A percentile compares a stretch with the other conserved stretches of the same genome.
phyloP scores from a whole-genome alignment of 495 filamentous ascomycete genomes.

The Aspergillus sparsus region DNA sequence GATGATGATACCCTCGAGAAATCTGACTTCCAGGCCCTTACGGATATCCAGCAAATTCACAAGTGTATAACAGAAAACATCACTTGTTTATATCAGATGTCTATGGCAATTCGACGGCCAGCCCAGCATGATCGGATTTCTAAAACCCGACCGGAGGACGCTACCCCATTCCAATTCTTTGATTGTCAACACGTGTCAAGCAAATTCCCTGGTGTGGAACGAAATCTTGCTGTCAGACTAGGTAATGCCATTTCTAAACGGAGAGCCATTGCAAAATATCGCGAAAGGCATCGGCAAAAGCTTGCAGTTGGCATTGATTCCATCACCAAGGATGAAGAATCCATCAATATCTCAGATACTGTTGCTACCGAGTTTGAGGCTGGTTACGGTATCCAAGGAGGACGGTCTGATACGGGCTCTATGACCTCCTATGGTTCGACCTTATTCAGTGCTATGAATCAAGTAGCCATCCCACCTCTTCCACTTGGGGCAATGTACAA shows the following conservation, averaged over 20 bases:
- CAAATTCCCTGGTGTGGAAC: conserved; percentile 18
- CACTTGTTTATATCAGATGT: conserved; percentile 24
- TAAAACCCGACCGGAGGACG: conserved; percentile 8
- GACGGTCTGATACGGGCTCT: background rate
- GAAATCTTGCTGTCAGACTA: conserved; percentile 7
- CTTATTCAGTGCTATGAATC: background rate
- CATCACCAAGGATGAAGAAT: background rate
- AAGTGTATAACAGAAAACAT: conserved; percentile 23
- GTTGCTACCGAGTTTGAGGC: background rate
- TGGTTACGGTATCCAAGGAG: background rate
- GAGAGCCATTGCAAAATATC: background rate
- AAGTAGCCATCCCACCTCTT: background rate
- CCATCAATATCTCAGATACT: conserved; percentile 14
- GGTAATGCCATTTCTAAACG: background rate
- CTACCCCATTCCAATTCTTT: conserved; percentile 9
- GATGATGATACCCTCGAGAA: conserved; percentile 40
- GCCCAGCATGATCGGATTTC: conserved; percentile 24
- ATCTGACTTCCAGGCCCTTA: conserved; percentile 30
- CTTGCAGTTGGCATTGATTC: conserved; percentile 11
- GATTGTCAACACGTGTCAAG: conserved; percentile 14
- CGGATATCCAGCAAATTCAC: background rate
- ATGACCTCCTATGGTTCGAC: conserved; percentile 14
- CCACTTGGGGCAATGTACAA: background rate
- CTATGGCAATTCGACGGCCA: conserved; percentile 28
- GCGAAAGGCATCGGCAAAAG: conserved; percentile 9